phyloP scores from a whole-genome alignment of 495 filamentous ascomycete species.

The Neurospora sp. region DNA sequence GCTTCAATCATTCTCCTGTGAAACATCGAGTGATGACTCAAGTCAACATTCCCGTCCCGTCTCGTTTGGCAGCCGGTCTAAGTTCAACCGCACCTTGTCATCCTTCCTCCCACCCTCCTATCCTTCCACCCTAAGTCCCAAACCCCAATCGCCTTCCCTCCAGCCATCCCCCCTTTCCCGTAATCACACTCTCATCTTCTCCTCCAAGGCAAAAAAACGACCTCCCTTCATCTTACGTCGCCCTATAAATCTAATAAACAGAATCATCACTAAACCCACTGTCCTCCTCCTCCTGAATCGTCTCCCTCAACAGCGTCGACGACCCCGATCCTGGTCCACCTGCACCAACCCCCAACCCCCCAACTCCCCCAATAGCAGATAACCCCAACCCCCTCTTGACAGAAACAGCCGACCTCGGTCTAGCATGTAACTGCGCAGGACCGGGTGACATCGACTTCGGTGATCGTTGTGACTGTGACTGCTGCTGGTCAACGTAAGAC shows the following conservation, averaged over 20 bases:
- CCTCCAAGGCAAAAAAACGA: too few species aligned
- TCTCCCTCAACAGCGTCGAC: constrained; percentile 41
- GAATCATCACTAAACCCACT: constrained; percentile 1
- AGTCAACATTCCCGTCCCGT: background rate
- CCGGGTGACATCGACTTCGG: background rate
- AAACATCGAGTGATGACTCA: background rate
- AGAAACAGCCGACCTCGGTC: background rate
- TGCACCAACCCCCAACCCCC: background rate
- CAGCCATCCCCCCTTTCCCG: background rate
- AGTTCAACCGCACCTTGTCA: too few species aligned
- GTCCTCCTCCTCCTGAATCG: constrained; percentile 55
- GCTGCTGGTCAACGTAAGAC: background rate
- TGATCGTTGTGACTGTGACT: background rate
- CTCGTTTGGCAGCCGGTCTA: too few species aligned
- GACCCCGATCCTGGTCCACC: constrained; percentile 17
- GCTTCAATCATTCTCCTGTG: background rate
- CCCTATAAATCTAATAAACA: background rate
- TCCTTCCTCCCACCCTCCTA: too few species aligned
- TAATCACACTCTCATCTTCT: background rate
- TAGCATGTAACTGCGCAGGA: background rate
- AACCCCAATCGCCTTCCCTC: background rate
- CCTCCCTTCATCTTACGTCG: background rate
- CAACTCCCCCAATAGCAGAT: background rate
- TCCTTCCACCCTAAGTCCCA: too few species aligned
- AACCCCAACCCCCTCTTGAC: background rate